Evolutionary conservation across 1,284 basidiomycete genomes (phyloP).

Genomic region (Ustilago trichophora): DNA sequence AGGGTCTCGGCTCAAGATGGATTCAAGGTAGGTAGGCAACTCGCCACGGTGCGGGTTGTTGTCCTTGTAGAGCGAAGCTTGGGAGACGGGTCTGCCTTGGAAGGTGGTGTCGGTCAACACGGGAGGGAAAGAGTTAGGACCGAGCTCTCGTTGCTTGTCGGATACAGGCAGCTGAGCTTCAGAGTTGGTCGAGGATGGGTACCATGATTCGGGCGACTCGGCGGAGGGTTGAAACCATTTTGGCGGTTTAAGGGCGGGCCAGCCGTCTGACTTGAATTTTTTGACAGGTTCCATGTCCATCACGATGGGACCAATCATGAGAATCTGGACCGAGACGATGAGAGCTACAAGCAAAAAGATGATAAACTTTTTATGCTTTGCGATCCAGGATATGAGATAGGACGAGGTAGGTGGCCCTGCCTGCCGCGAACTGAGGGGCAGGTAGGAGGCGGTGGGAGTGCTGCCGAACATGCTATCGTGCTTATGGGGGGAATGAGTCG

Average conservation of each 20-base stretch:
- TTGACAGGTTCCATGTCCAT: constrained; percentile 41
- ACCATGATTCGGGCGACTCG: constrained; percentile 29
- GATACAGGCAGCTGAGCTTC: neutral
- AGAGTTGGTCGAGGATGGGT: constrained; percentile 1
- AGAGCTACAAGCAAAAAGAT: constrained; percentile 34
- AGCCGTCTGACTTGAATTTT: constrained; percentile 26
- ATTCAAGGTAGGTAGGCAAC: constrained; percentile 31
- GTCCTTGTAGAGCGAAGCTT: constrained; percentile 35
- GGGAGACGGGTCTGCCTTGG: constrained; percentile 2
- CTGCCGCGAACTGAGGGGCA: constrained; percentile 37
- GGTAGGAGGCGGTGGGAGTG: constrained; percentile 29
- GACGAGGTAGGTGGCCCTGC: constrained; percentile 23
- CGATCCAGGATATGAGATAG: constrained; percentile 37
- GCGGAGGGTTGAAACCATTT: constrained; percentile 16
- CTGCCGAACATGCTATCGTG: constrained; percentile 31
- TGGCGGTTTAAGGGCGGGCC: constrained; percentile 20
- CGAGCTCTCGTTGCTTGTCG: constrained; percentile 2
- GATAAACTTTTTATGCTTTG: constrained; percentile 44
- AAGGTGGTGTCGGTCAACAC: constrained; percentile 13
- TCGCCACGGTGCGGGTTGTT: constrained; percentile 55
- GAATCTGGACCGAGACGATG: constrained; percentile 35
- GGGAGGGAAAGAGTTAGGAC: constrained; percentile 30
- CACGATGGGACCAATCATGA: constrained; percentile 29
- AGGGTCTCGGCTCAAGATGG: constrained; percentile 37
- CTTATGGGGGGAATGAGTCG: too few relatives aligned